Percentiles rank a stretch among this genome's conserved stretches.
Evolutionary conservation across 345 rosid genomes (phyloP).

Genomic region (Citrus reticulata): DNA sequence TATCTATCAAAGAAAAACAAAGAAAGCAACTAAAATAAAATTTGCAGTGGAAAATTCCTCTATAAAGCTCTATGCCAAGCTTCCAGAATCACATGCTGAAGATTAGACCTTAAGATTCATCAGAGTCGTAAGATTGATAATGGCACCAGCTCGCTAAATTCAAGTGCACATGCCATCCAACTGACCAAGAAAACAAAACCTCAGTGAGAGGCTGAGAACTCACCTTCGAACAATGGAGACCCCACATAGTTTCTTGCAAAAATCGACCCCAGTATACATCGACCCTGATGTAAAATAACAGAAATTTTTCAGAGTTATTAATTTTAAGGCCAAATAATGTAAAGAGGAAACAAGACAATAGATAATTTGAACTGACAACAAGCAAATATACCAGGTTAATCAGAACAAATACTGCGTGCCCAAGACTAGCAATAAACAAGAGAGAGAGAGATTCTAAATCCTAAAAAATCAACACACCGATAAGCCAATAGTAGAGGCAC

Average conservation of each 20-base stretch:
- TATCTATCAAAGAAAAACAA: slow-evolving; percentile 1
- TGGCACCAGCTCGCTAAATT: not conserved
- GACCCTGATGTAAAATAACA: slow-evolving; percentile 52
- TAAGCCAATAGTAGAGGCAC: not conserved
- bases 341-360: not conserved
- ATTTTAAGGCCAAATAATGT: not conserved
- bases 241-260: slow-evolving; percentile 98
- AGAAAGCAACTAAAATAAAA: not conserved
- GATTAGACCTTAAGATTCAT: not conserved
- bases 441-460: not conserved
- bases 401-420: not conserved
- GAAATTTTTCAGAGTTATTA: not conserved
- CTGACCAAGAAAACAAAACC: slow-evolving; percentile 24
- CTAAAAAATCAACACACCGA: not conserved
- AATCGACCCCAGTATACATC: slow-evolving; percentile 88
- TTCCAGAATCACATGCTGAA: slow-evolving; percentile 2
- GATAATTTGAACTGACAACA: not conserved
- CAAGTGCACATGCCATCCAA: slow-evolving; percentile 7
- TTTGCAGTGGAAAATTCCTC: not conserved
- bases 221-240: slow-evolving; percentile 96
- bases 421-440: not conserved
- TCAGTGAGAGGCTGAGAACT: slow-evolving; percentile 41
- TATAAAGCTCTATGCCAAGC: slow-evolving; percentile 9
- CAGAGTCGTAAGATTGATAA: slow-evolving; percentile 4
- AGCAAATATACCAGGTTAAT: not conserved